A percentile compares a stretch with the other conserved stretches of the same genome.
These are phyloP conservation scores for Fragaria ananassa DNA, from an alignment of 306 rosid genomes.

Conservation along the genomic window DNA sequence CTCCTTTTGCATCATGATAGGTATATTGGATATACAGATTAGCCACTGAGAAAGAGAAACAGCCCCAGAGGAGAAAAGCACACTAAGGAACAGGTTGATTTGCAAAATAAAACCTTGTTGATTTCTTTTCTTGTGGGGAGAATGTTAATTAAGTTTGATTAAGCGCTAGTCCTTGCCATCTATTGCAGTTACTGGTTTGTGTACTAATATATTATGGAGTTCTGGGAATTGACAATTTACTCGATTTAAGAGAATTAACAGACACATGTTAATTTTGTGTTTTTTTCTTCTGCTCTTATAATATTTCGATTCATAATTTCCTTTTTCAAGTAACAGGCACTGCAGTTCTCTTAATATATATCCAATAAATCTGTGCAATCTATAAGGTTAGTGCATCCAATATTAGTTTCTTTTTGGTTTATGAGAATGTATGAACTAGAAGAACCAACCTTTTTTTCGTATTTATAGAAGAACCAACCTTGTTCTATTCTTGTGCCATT, in stretches of 20 bases:
- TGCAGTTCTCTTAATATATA: neutral
- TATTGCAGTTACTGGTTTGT: neutral
- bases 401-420: neutral
- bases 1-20: conserved; percentile 28
- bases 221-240: conserved; percentile 14
- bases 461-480: neutral
- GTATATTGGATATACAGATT: conserved; percentile 89
- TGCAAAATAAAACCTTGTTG: conserved; percentile 22
- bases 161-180: conserved; percentile 6
- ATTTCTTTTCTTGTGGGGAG: neutral
- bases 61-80: conserved; percentile 70
- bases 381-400: neutral
- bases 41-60: conserved; percentile 68
- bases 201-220: conserved; percentile 2
- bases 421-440: neutral
- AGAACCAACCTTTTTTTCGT: neutral
- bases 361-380: neutral
- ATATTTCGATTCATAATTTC: neutral
- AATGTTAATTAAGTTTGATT: neutral
- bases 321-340: neutral
- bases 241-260: neutral
- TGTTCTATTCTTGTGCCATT: neutral
- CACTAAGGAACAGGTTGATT: conserved; percentile 42
- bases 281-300: neutral
- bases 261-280: no score